A percentile compares a stretch with the other conserved stretches of the same genome.
Conservation (phyloP, 345 rosid genomes). For the Gossypium ekmanianum region DNA sequence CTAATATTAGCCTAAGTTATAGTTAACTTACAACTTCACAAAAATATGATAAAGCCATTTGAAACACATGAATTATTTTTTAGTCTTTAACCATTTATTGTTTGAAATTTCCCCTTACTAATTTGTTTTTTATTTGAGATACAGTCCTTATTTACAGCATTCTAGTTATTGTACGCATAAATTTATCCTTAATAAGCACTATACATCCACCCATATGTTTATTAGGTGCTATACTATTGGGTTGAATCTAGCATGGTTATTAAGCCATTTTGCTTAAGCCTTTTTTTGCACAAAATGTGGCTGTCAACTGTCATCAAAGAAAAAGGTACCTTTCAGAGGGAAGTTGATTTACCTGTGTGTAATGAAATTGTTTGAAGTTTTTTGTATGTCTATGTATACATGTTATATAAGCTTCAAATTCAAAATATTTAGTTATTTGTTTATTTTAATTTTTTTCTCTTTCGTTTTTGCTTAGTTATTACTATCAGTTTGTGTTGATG, state of each 20-base stretch:
- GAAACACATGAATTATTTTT: no score
- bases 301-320: not conserved
- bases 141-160: not conserved
- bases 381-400: not conserved
- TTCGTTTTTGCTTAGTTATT: not conserved
- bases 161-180: no score
- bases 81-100: no score
- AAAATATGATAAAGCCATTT: no score
- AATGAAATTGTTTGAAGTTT: not conserved
- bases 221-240: not conserved
- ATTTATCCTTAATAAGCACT: not conserved
- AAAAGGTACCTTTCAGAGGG: not conserved
- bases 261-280: not conserved
- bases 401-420: not conserved
- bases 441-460: not conserved
- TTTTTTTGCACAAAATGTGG: not conserved
- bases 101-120: no score
- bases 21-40: no score
- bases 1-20: no score
- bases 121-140: no score
- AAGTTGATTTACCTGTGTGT: not conserved
- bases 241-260: not conserved
- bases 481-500: conserved; percentile 9
- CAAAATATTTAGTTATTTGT: not conserved
- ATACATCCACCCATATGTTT: not conserved